Percentiles rank a stretch among this genome's conserved stretches.
Evolutionary conservation across 1,284 basidiomycete species (phyloP).

Genomic region (Pseudozyma tsukubaensis): DNA sequence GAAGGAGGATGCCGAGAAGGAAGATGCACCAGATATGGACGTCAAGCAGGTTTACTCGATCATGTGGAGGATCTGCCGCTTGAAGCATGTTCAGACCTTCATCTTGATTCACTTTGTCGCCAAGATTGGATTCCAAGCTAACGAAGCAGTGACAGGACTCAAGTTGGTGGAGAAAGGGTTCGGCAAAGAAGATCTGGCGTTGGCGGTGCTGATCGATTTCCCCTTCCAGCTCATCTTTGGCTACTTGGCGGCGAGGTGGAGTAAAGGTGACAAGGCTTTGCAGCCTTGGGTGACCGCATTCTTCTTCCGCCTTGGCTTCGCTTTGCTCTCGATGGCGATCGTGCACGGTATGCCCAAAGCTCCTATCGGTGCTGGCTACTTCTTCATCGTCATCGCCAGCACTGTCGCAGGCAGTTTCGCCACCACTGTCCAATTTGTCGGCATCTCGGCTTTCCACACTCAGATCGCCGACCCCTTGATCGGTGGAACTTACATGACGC

Average conservation of each 20-base stretch:
- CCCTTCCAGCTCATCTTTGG: slow-evolving; percentile 96
- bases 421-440: slow-evolving; percentile 97
- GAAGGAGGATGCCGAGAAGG: slow-evolving; percentile 76
- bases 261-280: slow-evolving; percentile 69
- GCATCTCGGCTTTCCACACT: slow-evolving; percentile 97
- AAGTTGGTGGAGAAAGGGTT: slow-evolving; percentile 98
- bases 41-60: slow-evolving; percentile 89
- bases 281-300: slow-evolving; percentile 86
- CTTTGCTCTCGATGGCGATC: slow-evolving; percentile 77
- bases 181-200: slow-evolving; percentile 91
- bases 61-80: slow-evolving; percentile 91
- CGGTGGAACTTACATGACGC: slow-evolving; percentile 76
- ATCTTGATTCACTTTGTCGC: slow-evolving; percentile 88
- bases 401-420: slow-evolving; percentile 88
- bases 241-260: slow-evolving; percentile 94
- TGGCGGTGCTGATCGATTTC: slow-evolving; percentile 95
- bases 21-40: slow-evolving; percentile 80
- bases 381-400: slow-evolving; percentile 80
- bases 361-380: slow-evolving; percentile 77
- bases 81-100: slow-evolving; percentile 91
- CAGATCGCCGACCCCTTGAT: slow-evolving; percentile 96
- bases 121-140: slow-evolving; percentile 95
- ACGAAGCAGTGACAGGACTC: slow-evolving; percentile 89
- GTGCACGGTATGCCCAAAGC: slow-evolving; percentile 83
- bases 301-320: slow-evolving; percentile 84